Percentiles rank a stretch among this genome's conserved stretches.
phyloP scores from a whole-genome alignment of 2,329 filamentous ascomycete species.

The Aureobasidium leucospermi region DNA sequence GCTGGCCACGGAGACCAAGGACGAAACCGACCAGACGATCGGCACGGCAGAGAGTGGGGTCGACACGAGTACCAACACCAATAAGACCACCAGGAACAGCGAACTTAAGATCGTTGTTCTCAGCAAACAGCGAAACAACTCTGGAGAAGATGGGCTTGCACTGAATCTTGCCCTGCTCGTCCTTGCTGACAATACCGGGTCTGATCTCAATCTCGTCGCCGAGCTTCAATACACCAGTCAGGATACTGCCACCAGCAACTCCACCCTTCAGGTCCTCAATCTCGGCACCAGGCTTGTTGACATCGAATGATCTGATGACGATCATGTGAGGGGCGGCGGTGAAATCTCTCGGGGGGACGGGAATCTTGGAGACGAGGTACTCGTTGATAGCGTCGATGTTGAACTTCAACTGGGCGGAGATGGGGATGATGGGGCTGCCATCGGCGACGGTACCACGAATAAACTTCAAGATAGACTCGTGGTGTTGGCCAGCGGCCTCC shows the following conservation, averaged over 20 bases:
- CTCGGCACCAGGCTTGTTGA: slow-evolving; percentile 98
- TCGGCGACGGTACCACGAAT: slow-evolving; percentile 95
- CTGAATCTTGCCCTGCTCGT: slow-evolving; percentile 86
- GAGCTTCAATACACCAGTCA: slow-evolving; percentile 93
- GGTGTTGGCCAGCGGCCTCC: slow-evolving; percentile 87
- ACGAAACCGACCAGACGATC: slow-evolving; percentile 99
- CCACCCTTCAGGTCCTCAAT: slow-evolving; percentile 98
- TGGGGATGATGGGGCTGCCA: slow-evolving; percentile 90
- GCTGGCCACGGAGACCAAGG: slow-evolving; percentile 82
- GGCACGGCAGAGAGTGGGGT: slow-evolving; percentile 95
- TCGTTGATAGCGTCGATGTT: slow-evolving; percentile 99
- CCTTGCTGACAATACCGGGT: slow-evolving; percentile 95
- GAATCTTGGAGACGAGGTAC: slow-evolving; percentile 89
- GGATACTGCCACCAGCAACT: slow-evolving; percentile 93
- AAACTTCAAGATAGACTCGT: slow-evolving; percentile 96
- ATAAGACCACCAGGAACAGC: slow-evolving; percentile 96
- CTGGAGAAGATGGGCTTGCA: slow-evolving; percentile 96
- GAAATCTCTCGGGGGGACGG: slow-evolving; percentile 86
- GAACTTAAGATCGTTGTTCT: slow-evolving; percentile 97
- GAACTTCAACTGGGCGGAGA: slow-evolving; percentile 96
- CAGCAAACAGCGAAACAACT: slow-evolving; percentile 90
- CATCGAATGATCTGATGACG: slow-evolving; percentile 97
- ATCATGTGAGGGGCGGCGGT: slow-evolving; percentile 94
- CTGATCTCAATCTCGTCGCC: slow-evolving; percentile 98
- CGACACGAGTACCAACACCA: slow-evolving; percentile 91